Base-by-base conservation (phyloP, 352 stramenopile species). In the Phytophthora ramorum region DNA sequence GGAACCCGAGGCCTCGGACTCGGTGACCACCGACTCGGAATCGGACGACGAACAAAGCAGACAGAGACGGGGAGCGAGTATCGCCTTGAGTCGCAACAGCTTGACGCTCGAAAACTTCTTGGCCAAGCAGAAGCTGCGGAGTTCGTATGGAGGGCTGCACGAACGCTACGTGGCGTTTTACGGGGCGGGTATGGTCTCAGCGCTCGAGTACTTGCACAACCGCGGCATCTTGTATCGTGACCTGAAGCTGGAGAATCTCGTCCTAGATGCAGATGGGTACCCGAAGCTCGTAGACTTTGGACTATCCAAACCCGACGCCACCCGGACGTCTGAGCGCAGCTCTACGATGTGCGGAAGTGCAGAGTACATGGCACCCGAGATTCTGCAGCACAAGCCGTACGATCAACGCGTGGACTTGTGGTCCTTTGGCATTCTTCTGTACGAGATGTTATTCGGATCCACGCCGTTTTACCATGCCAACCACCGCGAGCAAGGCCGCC, bases 151-250 rank as follows among this genome's bases (percentile, higher is more conserved):
- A 12, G 83, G 80, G 16, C 97, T 99, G 24, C 67, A 83, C 10
- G 96, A 98, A 81, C 61, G 71, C 14, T 81, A 93, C 58, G 91
- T 87, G 2, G 81, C 81, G 10, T 99, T 99, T 76, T 99, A 99
- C 75, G 82, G 92, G 1, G 96, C 96, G 1, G 97, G 98, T 72
- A 91, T 99, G 28, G 81, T 96, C 19, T 75, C 93, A 5, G 96
- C 96, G 10, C 91, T 99, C 30, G 83, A 97, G 43, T 90, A 87
- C 70, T 37, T 95, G 45, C 86, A 94, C 59, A 58, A 53, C 14
- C 53, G 62, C 59, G 66, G 79, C 26, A 63, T 94, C 43, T 67
- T 92, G 41, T 97, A 96, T 72, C 83, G 90, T 9, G 90, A 97
- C 48, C 69, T 97, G 16, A 97, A 97, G 73, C 77, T 94, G 24